Percentiles rank a stretch among this genome's conserved stretches.
These are phyloP conservation scores for Prunus yedoensis DNA, from an alignment of 331 rosid genomes.

Conservation along the genomic window DNA sequence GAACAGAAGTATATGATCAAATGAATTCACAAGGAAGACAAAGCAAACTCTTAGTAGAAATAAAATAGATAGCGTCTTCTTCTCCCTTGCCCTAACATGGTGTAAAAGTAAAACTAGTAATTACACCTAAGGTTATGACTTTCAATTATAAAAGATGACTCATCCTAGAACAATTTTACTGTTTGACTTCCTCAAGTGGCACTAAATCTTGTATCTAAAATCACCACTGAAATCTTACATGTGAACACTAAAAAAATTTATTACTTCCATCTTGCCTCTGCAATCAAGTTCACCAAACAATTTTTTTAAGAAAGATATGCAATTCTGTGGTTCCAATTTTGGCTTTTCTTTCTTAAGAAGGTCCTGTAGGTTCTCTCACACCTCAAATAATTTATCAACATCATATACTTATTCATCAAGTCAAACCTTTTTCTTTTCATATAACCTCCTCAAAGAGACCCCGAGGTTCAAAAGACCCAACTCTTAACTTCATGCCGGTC, in stretches of 20 bases:
- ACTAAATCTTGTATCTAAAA: neutral
- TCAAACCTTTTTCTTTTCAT: neutral
- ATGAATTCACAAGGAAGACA: slow-evolving; percentile 7
- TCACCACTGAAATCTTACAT: neutral
- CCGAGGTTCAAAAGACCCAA: neutral
- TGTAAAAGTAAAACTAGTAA: neutral
- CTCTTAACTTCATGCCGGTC: neutral
- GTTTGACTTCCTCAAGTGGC: neutral
- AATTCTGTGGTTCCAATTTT: too few relatives aligned
- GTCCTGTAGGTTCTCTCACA: too few relatives aligned
- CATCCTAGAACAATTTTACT: neutral
- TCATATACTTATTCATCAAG: neutral
- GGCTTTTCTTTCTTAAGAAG: too few relatives aligned
- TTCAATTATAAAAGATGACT: neutral
- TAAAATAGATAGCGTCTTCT: neutral
- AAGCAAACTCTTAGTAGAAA: neutral
- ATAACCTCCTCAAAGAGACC: neutral
- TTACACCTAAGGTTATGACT: neutral
- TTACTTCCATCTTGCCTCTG: too few relatives aligned
- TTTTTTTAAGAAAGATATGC: neutral
- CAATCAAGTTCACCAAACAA: neutral
- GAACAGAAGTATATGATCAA: slow-evolving; percentile 25
- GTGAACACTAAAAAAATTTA: neutral
- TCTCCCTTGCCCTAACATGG: neutral
- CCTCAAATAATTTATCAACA: neutral